phyloP scores from a whole-genome alignment of 768 basidiomycete genomes.

The Naganishia antarctica region DNA sequence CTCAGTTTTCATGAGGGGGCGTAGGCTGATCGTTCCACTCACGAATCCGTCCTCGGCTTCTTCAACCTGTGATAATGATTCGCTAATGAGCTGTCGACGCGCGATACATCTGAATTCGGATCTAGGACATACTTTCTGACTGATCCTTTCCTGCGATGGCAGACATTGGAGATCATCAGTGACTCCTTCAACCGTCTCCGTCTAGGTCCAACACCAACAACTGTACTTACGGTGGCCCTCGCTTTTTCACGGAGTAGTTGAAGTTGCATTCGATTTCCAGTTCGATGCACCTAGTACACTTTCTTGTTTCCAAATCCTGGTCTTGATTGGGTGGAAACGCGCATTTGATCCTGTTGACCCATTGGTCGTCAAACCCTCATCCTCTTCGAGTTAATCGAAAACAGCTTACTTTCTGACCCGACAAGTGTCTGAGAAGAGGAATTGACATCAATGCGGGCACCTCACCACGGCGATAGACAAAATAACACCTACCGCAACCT shows the following conservation, averaged over 20 bases:
- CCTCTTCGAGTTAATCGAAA: background rate
- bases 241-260: conserved; percentile 17
- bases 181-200: background rate
- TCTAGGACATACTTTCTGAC: background rate
- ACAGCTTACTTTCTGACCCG: conserved; percentile 12
- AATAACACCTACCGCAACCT: conserved; percentile 10
- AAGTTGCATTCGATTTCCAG: conserved; percentile 16
- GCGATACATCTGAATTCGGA: too few species aligned
- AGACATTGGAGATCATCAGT: too few species aligned
- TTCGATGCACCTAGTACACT: conserved; percentile 18
- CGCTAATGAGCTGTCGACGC: background rate
- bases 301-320: background rate
- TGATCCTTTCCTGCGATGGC: conserved; percentile 1
- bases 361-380: too few species aligned
- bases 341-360: conserved; percentile 3
- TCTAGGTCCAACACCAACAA: background rate
- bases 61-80: background rate
- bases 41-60: conserved; percentile 2
- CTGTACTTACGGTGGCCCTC: conserved; percentile 20
- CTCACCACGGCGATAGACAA: background rate
- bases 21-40: too few species aligned
- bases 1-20: too few species aligned
- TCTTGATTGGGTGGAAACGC: background rate
- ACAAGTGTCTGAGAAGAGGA: background rate
- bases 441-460: background rate